A percentile compares a stretch with the other conserved stretches of the same genome.
Conservation (phyloP, 371 early-diverging fungal species). For the Mortierella polycephala region DNA sequence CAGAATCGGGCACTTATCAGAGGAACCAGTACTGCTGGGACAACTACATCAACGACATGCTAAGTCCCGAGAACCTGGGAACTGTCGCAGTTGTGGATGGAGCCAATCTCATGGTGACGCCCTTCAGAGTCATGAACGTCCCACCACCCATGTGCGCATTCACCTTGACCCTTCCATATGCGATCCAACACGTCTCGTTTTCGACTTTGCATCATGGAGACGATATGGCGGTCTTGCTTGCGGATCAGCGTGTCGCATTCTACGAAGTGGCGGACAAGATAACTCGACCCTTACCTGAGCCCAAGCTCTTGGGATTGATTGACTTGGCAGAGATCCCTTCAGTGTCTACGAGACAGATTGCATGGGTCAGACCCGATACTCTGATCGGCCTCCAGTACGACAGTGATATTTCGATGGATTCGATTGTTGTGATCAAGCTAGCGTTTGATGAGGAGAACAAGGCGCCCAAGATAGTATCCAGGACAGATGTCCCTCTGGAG, state of each 20-base stretch:
- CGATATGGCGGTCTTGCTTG: constrained; percentile 74
- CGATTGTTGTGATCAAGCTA: constrained; percentile 33
- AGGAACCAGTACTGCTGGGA: constrained; percentile 67
- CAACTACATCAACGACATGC: constrained; percentile 64
- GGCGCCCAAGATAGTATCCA: constrained; percentile 31
- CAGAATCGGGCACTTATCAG: constrained; percentile 65
- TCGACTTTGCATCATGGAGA: constrained; percentile 70
- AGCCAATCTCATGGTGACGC: constrained; percentile 77
- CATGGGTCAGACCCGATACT: constrained; percentile 41
- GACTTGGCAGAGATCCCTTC: constrained; percentile 34
- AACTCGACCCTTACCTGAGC: constrained; percentile 45
- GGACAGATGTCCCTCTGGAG: constrained; percentile 27
- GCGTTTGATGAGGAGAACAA: constrained; percentile 41
- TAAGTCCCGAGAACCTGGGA: constrained; percentile 65
- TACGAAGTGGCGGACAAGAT: constrained; percentile 49
- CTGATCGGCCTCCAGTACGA: constrained; percentile 47
- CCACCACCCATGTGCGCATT: constrained; percentile 93
- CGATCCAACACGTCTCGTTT: constrained; percentile 73
- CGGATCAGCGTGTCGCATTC: constrained; percentile 60
- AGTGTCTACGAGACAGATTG: constrained; percentile 43
- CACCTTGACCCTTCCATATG: constrained; percentile 55
- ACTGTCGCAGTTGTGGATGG: constrained; percentile 88
- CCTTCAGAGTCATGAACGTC: constrained; percentile 86
- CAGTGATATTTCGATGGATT: constrained; percentile 37
- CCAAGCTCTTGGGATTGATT: constrained; percentile 43